Evolutionary conservation across 768 basidiomycete genomes (phyloP).

Genomic region (Suillus hirtellus): DNA sequence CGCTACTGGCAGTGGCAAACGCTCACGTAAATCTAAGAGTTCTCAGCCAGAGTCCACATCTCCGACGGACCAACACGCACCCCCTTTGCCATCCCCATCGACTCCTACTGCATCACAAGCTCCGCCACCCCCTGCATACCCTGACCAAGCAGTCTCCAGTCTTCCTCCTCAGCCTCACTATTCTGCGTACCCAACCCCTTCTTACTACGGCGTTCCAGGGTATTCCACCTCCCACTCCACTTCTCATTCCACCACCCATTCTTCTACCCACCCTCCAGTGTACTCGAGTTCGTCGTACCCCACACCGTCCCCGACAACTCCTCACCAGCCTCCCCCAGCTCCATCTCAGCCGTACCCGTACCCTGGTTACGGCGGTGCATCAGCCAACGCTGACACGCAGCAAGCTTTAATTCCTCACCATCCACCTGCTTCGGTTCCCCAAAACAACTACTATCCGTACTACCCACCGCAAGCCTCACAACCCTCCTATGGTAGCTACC

Average conservation of each 20-base stretch:
- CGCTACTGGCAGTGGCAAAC: slow-evolving; percentile 33
- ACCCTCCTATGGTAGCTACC: slow-evolving; percentile 31
- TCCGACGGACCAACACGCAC: slow-evolving; percentile 30
- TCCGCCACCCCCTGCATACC: slow-evolving; percentile 28
- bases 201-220: slow-evolving; percentile 34
- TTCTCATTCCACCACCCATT: slow-evolving; percentile 15
- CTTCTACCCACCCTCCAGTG: slow-evolving; percentile 4
- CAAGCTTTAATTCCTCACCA: slow-evolving; percentile 20
- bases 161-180: slow-evolving; percentile 32
- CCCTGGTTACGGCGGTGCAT: slow-evolving; percentile 21
- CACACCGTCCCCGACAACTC: slow-evolving; percentile 23
- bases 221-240: slow-evolving; percentile 14
- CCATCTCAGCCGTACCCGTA: slow-evolving; percentile 26
- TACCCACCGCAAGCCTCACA: slow-evolving; percentile 31
- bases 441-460: slow-evolving; percentile 32
- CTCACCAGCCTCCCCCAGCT: slow-evolving; percentile 23
- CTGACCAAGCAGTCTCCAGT: slow-evolving; percentile 28
- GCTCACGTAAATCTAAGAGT: slow-evolving; percentile 37
- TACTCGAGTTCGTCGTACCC: slow-evolving; percentile 18
- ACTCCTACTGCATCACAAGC: slow-evolving; percentile 30
- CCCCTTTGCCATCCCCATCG: slow-evolving; percentile 28
- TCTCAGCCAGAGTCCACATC: slow-evolving; percentile 29
- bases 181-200: slow-evolving; percentile 32
- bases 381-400: slow-evolving; percentile 26
- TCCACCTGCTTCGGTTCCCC: slow-evolving; percentile 18